Evolutionary conservation across 2,329 filamentous ascomycete genomes (phyloP).

Genomic region (Colletotrichum sp.): DNA sequence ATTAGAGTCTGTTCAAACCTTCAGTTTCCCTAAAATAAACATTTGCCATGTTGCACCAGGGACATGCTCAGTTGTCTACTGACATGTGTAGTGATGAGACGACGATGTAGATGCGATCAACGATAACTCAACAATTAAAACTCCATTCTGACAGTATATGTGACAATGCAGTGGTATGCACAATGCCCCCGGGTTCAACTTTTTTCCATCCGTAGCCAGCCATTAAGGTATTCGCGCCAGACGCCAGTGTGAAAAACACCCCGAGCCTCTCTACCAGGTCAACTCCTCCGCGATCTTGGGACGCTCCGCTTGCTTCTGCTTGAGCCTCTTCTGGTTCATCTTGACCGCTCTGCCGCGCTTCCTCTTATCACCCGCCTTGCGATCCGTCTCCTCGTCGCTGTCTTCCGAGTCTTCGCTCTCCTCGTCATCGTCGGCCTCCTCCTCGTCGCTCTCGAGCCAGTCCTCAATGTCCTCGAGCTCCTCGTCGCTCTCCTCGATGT

Average conservation of each 20-base stretch:
- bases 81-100: neutral
- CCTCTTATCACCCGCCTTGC: slow-evolving; percentile 61
- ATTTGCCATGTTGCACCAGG: neutral
- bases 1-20: neutral
- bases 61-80: neutral
- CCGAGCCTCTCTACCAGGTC: slow-evolving; percentile 38
- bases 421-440: slow-evolving; percentile 63
- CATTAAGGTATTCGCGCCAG: slow-evolving; percentile 19
- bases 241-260: slow-evolving; percentile 9
- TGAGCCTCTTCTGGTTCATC: slow-evolving; percentile 44
- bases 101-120: neutral
- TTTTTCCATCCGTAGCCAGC: slow-evolving; percentile 18
- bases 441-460: slow-evolving; percentile 80
- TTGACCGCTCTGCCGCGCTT: slow-evolving; percentile 56
- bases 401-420: slow-evolving; percentile 63
- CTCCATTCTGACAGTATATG: slow-evolving; percentile 5
- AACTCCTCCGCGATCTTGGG: slow-evolving; percentile 45
- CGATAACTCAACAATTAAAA: neutral
- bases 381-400: slow-evolving; percentile 59
- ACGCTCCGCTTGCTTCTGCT: slow-evolving; percentile 55
- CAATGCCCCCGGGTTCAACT: slow-evolving; percentile 5
- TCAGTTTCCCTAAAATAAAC: neutral
- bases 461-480: slow-evolving; percentile 80
- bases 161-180: slow-evolving; percentile 8
- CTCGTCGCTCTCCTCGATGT: slow-evolving; percentile 84